Percentiles rank a stretch among this genome's conserved stretches.
Evolutionary conservation across 441 rosid genomes (phyloP).

Genomic region (Isatis lusitanica): DNA sequence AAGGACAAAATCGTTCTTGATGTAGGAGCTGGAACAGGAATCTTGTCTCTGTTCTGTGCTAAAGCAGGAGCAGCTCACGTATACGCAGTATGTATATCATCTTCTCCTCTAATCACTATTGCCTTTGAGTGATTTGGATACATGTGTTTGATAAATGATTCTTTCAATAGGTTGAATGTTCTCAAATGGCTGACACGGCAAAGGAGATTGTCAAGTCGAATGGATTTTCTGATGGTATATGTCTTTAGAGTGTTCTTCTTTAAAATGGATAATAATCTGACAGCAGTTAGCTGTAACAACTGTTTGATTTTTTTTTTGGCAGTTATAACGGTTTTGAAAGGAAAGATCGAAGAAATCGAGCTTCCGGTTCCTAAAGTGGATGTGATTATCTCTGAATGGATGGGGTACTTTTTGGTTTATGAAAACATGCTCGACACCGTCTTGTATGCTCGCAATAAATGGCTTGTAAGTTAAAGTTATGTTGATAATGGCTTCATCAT

Average conservation of each 20-base stretch:
- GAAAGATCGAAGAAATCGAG: conserved; percentile 95
- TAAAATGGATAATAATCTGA: not conserved
- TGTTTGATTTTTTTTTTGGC: conserved; percentile 8
- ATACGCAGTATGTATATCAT: conserved; percentile 61
- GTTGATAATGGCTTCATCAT: not conserved
- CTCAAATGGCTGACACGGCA: conserved; percentile 95
- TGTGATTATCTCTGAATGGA: conserved; percentile 97
- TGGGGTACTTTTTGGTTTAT: conserved; percentile 95
- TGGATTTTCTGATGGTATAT: conserved; percentile 76
- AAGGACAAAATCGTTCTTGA: conserved; percentile 91
- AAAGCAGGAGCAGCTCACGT: conserved; percentile 97
- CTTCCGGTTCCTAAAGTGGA: conserved; percentile 88
- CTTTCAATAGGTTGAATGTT: conserved; percentile 75
- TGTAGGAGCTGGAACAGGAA: conserved; percentile 99
- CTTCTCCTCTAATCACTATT: not conserved
- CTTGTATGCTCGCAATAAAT: conserved; percentile 93
- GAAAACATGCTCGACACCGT: conserved; percentile 96
- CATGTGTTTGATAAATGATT: not conserved
- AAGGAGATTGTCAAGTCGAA: conserved; percentile 86
- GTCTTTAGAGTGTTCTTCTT: not conserved
- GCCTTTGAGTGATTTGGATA: not conserved
- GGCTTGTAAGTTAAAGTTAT: conserved; percentile 76
- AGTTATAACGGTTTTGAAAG: conserved; percentile 96
- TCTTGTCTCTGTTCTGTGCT: conserved; percentile 94
- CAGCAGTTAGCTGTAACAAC: not conserved